Percentiles rank a stretch among this genome's conserved stretches.
phyloP scores from a whole-genome alignment of 768 basidiomycete species.

The Strobilomyces confusus region DNA sequence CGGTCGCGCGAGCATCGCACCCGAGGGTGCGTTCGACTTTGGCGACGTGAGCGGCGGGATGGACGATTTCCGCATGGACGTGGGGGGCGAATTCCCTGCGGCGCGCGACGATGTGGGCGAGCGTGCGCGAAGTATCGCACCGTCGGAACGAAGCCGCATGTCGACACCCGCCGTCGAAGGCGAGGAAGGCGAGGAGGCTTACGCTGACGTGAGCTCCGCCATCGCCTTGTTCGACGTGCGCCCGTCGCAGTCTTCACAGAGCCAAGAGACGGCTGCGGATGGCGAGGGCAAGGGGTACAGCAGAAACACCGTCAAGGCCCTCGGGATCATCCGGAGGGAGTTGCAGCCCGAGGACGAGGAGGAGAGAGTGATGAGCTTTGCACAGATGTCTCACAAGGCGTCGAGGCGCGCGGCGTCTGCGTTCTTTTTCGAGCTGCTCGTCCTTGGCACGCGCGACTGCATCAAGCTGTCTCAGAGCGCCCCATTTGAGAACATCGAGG shows the following conservation, averaged over 20 bases:
- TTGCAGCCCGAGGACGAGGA: slow-evolving; percentile 52
- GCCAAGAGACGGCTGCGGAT: slow-evolving; percentile 40
- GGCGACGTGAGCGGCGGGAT: slow-evolving; percentile 49
- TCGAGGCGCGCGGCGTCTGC: slow-evolving; percentile 89
- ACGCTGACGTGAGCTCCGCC: slow-evolving; percentile 68
- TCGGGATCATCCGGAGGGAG: slow-evolving; percentile 70
- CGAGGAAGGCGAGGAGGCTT: slow-evolving; percentile 60
- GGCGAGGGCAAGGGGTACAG: slow-evolving; percentile 74
- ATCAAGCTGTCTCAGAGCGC: slow-evolving; percentile 71
- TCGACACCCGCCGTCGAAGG: slow-evolving; percentile 66
- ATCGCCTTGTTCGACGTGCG: slow-evolving; percentile 79
- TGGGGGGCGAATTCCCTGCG: slow-evolving; percentile 44
- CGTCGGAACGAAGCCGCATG: slow-evolving; percentile 55
- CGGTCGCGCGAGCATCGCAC: slow-evolving; percentile 48
- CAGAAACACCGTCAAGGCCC: slow-evolving; percentile 84
- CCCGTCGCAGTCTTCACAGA: slow-evolving; percentile 50
- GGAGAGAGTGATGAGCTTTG: slow-evolving; percentile 73
- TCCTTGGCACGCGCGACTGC: slow-evolving; percentile 90
- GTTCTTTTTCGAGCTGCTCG: slow-evolving; percentile 97
- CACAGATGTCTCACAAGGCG: slow-evolving; percentile 75
- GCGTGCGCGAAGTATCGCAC: slow-evolving; percentile 46
- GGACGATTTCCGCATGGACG: slow-evolving; percentile 73
- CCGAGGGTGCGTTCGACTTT: slow-evolving; percentile 59
- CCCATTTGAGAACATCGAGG: slow-evolving; percentile 83
- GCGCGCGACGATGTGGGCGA: slow-evolving; percentile 32